These are phyloP conservation scores for Naganishia friedmannii DNA, from an alignment of 768 basidiomycete genomes.

Conservation along the genomic window DNA sequence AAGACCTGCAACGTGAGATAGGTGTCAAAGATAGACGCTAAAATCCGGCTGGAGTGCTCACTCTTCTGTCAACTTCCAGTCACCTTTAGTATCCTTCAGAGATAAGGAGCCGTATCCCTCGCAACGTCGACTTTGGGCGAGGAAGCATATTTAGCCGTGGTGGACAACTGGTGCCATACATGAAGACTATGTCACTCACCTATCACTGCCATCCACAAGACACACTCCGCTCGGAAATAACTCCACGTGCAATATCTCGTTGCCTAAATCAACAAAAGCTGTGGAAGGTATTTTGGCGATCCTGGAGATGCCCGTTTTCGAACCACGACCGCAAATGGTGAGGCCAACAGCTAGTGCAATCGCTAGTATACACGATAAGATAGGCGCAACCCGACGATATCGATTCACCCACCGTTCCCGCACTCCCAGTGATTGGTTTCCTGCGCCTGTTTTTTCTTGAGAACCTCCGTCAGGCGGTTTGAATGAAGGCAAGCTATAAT, in stretches of 20 bases:
- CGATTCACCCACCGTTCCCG: background rate
- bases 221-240: background rate
- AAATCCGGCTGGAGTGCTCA: background rate
- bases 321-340: background rate
- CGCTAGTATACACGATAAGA: background rate
- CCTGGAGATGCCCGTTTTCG: background rate
- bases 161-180: background rate
- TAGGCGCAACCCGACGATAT: slow-evolving; percentile 2
- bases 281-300: background rate
- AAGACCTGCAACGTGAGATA: background rate
- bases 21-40: too few relatives aligned
- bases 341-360: background rate
- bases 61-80: slow-evolving; percentile 1
- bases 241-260: background rate
- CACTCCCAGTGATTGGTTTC: background rate
- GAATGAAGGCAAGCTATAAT: background rate
- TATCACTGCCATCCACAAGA: background rate
- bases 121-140: background rate
- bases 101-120: background rate
- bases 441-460: background rate
- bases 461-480: background rate
- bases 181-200: background rate
- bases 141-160: too few relatives aligned
- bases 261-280: background rate
- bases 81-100: background rate